These are phyloP conservation scores for Avena eriantha DNA, from an alignment of 176 grass and related monocot species.

Conservation along the genomic window DNA sequence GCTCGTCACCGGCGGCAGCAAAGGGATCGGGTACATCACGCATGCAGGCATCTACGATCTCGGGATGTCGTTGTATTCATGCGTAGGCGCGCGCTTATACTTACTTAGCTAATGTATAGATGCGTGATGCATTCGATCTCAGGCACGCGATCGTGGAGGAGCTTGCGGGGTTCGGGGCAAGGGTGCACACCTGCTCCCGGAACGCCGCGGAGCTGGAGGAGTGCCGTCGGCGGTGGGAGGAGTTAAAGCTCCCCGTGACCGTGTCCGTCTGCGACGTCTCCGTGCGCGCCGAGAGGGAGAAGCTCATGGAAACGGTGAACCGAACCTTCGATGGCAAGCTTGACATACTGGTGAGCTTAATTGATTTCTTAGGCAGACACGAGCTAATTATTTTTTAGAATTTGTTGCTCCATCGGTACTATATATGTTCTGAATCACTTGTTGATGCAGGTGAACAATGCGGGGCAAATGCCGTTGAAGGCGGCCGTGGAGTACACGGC, in stretches of 20 bases:
- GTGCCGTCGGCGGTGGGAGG: constrained; percentile 3
- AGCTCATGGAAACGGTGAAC: neutral
- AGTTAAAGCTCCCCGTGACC: neutral
- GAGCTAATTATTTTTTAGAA: too few species aligned
- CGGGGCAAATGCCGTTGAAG: constrained; percentile 1
- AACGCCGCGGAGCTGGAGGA: constrained; percentile 11
- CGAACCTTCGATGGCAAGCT: constrained; percentile 2
- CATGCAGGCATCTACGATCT: neutral
- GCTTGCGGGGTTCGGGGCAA: neutral
- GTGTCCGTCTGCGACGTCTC: constrained; percentile 23
- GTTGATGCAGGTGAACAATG: constrained; percentile 27
- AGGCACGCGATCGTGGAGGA: constrained; percentile 21
- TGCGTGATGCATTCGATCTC: neutral
- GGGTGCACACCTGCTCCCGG: constrained; percentile 23
- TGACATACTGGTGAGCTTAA: neutral
- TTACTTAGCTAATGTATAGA: neutral
- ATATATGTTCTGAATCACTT: neutral
- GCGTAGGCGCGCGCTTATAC: neutral
- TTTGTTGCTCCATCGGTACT: neutral
- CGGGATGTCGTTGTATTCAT: neutral
- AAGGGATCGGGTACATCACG: neutral
- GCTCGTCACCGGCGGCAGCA: constrained; percentile 25
- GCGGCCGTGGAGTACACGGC: neutral
- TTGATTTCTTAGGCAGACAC: neutral
- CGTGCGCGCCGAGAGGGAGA: neutral